Conservation (phyloP, 805 yeast genomes). For the Lipomyces yamadae region DNA sequence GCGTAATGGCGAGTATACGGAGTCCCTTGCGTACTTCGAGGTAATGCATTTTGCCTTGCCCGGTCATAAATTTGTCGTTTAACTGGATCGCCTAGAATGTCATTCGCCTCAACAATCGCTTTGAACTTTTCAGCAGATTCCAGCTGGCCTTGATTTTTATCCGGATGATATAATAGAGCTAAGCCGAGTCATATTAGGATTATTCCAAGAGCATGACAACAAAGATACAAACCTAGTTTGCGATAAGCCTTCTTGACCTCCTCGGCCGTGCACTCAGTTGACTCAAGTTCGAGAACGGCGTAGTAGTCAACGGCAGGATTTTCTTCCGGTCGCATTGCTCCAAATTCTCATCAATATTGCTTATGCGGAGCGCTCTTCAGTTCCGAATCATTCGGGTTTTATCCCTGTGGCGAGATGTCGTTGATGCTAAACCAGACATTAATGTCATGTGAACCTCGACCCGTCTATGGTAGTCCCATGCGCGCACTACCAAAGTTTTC, state of each 20-base stretch:
- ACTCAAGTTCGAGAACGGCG: constrained; percentile 42
- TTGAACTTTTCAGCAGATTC: constrained; percentile 45
- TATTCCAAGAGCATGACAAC: neutral
- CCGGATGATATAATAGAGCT: constrained; percentile 54
- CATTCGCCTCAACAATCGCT: constrained; percentile 46
- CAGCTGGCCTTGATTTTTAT: constrained; percentile 44
- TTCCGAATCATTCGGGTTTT: neutral
- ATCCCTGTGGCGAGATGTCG: neutral
- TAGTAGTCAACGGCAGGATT: constrained; percentile 41
- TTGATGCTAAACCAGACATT: neutral
- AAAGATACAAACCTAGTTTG: constrained; percentile 45
- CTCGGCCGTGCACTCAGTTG: constrained; percentile 32
- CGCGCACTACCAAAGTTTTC: neutral
- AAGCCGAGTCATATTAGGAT: constrained; percentile 8
- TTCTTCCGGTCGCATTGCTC: constrained; percentile 27
- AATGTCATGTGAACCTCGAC: neutral
- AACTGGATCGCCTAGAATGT: constrained; percentile 41
- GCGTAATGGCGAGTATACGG: neutral
- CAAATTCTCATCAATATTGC: neutral
- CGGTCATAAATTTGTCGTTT: constrained; percentile 45
- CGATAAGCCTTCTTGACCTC: constrained; percentile 50
- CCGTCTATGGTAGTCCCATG: neutral
- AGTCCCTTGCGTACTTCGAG: constrained; percentile 9
- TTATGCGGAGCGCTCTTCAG: neutral
- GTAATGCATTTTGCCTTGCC: constrained; percentile 4